A percentile compares a stretch with the other conserved stretches of the same genome.
These are phyloP conservation scores for Aspergillus candidus DNA, from an alignment of 2,329 filamentous ascomycete genomes.

Conservation along the genomic window DNA sequence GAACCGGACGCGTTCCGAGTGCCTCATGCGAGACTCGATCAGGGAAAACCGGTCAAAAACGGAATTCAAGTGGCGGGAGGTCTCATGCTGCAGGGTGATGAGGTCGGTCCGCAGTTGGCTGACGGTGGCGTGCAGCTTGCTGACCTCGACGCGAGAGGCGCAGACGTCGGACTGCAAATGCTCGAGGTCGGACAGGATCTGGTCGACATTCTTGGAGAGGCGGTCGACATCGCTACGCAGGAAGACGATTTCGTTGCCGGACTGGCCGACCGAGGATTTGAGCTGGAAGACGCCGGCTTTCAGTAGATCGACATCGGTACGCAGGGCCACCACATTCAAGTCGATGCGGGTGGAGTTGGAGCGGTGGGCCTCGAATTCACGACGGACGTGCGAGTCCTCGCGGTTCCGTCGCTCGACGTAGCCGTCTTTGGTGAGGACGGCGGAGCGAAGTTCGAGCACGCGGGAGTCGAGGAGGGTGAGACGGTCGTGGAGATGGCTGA, in stretches of 20 bases:
- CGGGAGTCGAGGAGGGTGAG: conserved; percentile 34
- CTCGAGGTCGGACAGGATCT: conserved; percentile 31
- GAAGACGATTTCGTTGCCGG: conserved; percentile 30
- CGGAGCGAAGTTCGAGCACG: conserved; percentile 32
- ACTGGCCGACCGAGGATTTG: conserved; percentile 27
- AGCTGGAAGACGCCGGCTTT: conserved; percentile 31
- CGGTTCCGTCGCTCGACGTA: conserved; percentile 36
- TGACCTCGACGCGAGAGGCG: conserved; percentile 31
- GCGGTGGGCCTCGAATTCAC: conserved; percentile 33
- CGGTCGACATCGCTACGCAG: conserved; percentile 33
- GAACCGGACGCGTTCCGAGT: conserved; percentile 34
- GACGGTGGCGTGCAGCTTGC: conserved; percentile 31
- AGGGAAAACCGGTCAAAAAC: conserved; percentile 24
- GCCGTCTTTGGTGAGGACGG: conserved; percentile 33
- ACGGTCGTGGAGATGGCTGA: conserved; percentile 34
- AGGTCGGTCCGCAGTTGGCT: conserved; percentile 34
- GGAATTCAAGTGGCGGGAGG: conserved; percentile 24
- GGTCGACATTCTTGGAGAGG: conserved; percentile 33
- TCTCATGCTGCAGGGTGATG: conserved; percentile 30
- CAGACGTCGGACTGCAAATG: conserved; percentile 30
- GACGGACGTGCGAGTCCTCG: conserved; percentile 35
- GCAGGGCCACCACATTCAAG: conserved; percentile 28
- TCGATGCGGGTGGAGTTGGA: conserved; percentile 33
- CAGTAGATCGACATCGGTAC: conserved; percentile 32
- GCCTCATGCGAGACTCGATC: conserved; percentile 30